These are phyloP conservation scores for Mortierella sp. DNA, from an alignment of 371 early-diverging fungal species.

Conservation along the genomic window DNA sequence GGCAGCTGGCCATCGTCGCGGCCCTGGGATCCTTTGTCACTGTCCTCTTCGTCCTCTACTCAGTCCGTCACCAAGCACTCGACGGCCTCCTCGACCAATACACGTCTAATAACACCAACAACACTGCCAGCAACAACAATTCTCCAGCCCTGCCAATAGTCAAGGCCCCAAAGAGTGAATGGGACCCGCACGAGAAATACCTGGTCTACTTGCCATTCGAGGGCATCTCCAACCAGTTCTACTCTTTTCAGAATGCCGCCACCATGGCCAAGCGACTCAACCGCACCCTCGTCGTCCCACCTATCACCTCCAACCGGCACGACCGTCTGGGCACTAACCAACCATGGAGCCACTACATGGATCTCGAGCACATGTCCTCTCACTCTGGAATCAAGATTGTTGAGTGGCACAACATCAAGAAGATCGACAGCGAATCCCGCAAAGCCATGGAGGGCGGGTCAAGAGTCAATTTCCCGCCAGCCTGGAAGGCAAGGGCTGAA, in stretches of 20 bases:
- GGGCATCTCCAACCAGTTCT: conserved; percentile 56
- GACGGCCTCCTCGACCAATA: conserved; percentile 13
- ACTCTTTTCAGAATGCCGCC: conserved; percentile 48
- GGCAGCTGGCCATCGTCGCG: conserved; percentile 17
- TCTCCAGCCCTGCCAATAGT: neutral
- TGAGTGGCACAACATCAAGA: conserved; percentile 51
- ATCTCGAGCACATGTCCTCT: conserved; percentile 34
- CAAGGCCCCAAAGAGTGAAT: conserved; percentile 26
- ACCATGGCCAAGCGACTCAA: conserved; percentile 50
- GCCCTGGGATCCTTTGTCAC: neutral
- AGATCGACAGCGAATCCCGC: conserved; percentile 16
- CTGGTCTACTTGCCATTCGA: conserved; percentile 49
- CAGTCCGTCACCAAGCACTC: conserved; percentile 10
- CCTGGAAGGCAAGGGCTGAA: conserved; percentile 35
- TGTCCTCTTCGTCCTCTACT: conserved; percentile 13
- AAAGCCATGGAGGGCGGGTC: conserved; percentile 27
- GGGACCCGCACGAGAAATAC: conserved; percentile 34
- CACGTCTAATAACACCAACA: neutral
- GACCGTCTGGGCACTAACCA: conserved; percentile 45
- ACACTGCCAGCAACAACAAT: neutral
- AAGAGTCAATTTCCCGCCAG: conserved; percentile 22
- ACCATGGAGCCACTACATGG: conserved; percentile 53
- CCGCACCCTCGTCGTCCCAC: conserved; percentile 49
- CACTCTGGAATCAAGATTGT: conserved; percentile 31
- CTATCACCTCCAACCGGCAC: conserved; percentile 55